A percentile compares a stretch with the other conserved stretches of the same genome.
These are phyloP conservation scores for Hyaloscypha hepaticicola DNA, from an alignment of 495 filamentous ascomycete genomes.

Conservation along the genomic window DNA sequence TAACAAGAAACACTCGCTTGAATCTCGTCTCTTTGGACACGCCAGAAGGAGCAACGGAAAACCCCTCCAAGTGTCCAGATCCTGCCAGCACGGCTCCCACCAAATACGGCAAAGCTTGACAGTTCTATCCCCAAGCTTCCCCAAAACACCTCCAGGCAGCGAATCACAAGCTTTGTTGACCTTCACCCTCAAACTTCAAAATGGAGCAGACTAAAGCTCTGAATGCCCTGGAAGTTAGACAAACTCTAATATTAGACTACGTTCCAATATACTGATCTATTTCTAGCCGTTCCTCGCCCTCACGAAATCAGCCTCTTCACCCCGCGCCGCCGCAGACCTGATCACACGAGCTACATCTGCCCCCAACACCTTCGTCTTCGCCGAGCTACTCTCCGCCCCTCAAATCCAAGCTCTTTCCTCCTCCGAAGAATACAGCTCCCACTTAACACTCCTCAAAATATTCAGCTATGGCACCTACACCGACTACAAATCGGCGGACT, in stretches of 20 bases:
- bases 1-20: neutral
- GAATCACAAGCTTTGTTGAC: slow-evolving; percentile 16
- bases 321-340: slow-evolving; percentile 81
- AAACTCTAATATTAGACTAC: neutral
- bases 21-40: neutral
- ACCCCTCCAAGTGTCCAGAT: neutral
- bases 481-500: slow-evolving; percentile 55
- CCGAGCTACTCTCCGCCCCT: slow-evolving; percentile 81
- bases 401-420: slow-evolving; percentile 72
- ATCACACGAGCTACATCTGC: slow-evolving; percentile 83
- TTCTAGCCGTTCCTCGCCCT: slow-evolving; percentile 80
- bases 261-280: neutral
- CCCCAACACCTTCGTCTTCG: slow-evolving; percentile 90
- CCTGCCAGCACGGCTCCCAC: neutral
- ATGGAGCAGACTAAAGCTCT: slow-evolving; percentile 89
- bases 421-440: slow-evolving; percentile 44
- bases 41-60: neutral
- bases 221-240: slow-evolving; percentile 66
- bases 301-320: slow-evolving; percentile 78
- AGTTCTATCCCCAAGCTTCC: slow-evolving; percentile 3
- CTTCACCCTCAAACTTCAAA: slow-evolving; percentile 10
- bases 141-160: slow-evolving; percentile 31
- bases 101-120: slow-evolving; percentile 10
- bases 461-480: slow-evolving; percentile 92
- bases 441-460: slow-evolving; percentile 78